Base-by-base conservation (phyloP, 495 filamentous ascomycete species). In the Penicillium herquei region DNA sequence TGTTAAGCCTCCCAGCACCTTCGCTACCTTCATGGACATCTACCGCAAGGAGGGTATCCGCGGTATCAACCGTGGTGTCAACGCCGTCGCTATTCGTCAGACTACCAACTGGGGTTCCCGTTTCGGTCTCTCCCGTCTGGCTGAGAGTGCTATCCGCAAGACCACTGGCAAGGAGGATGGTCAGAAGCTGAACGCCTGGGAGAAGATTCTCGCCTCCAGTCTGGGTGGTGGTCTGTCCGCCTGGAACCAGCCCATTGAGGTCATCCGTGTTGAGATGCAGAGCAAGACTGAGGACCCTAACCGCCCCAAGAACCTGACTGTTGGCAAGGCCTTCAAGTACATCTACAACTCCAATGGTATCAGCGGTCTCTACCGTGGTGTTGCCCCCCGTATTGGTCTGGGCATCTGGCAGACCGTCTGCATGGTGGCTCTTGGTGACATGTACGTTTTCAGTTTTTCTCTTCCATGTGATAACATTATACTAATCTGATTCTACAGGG, bases 241-340 rank as follows among this genome's bases (percentile, higher is more conserved):
- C 56, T 98, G 94, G 94, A 98, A 98, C 76, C 94, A 98, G 81
- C 94, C 94, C 26, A 98, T 98, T 75, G 94, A 98, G 84, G 94
- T 98, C 69, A 96, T 98, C 71, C 90, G 94, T 62, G 94, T 98
- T 55, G 94, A 98, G 82, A 98, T 98, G 95, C 94, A 98, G 84
- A 93, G 88, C 79, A 98, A 96, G 86, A 97, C 89, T 57, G 89
- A 86, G 54, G 94, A 98, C 66, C 92, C 94, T 50, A 98, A 98
- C 77, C 89, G 94, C 26, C 94, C 94, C 51, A 95, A 95, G 85
- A 98, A 98, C 74, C 83, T 98, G 84, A 98, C 92, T 53, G 95
- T 98, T 49, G 90, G 85, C 55, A 96, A 89, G 77, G 87, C 94
- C 44, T 86, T 91, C 75, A 88, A 78, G 70, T 98, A 98, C 70